These are phyloP conservation scores for Pseudogymnoascus sp. DNA, from an alignment of 2,329 filamentous ascomycete genomes.

Conservation along the genomic window DNA sequence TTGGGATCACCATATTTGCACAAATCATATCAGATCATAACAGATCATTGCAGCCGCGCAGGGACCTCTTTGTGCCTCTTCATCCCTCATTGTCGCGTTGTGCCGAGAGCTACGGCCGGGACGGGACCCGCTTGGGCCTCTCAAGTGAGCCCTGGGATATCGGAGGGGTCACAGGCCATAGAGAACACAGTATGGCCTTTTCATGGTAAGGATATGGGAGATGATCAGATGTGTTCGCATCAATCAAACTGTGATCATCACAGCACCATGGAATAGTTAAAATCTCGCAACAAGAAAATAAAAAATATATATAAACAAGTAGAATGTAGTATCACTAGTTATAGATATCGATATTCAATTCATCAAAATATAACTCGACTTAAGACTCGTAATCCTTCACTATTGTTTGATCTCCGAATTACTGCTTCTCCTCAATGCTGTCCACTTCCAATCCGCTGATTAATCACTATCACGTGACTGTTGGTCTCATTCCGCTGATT, in stretches of 20 bases:
- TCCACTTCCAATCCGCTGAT: not conserved
- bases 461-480: not conserved
- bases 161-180: not conserved
- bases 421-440: not conserved
- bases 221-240: not conserved
- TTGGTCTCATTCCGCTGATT: not conserved
- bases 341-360: not conserved
- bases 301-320: too few relatives aligned
- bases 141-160: not conserved
- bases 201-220: not conserved
- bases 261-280: not conserved
- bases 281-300: not conserved
- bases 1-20: not conserved
- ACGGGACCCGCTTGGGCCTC: not conserved
- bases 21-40: constrained; percentile 1
- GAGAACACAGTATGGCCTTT: not conserved
- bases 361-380: not conserved
- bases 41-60: not conserved
- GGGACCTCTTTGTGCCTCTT: not conserved
- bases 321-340: not conserved
- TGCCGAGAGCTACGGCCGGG: constrained; percentile 3
- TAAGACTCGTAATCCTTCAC: not conserved
- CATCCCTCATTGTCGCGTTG: not conserved
- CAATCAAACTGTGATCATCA: not conserved
- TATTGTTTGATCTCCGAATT: not conserved